Base-by-base conservation (phyloP, 106 monocot genomes). In the Allium sativum region DNA sequence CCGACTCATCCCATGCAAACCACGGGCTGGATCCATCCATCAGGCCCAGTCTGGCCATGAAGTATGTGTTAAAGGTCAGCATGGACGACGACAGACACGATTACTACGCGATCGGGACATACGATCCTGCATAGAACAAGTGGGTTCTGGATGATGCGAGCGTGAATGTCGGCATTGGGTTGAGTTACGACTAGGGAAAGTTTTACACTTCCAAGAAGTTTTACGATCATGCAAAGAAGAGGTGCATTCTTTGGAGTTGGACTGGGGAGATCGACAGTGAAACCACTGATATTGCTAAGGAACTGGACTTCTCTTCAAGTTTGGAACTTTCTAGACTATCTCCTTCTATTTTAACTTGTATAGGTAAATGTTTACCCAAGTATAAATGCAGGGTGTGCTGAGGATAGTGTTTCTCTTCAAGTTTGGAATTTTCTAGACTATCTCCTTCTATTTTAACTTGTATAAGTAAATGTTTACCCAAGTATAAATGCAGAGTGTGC, bases 281-380 rank as follows among this genome's bases (percentile, higher is more conserved):
- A 45, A 61, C 55, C 21, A 53, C 82, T 18, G 86, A 86, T 45
- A 21, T 79, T 40, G 48, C 21, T 9, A 86, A 86, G 59, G 86
- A n/a, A 82, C 44, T 86, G 86, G 86, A 76, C 85, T 31, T 86
- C 85, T 0, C 53, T 82, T 14, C 73, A 71, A 77, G 82, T 93
- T 69, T 40, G 19, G 21, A 3, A 17, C 1, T 19, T 19, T 31
- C 31, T 31, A 5, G 31, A 31, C 1, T 31, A 31, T 31, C 5
- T 31, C 5, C 4, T 3, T 31, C 31, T 31, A 31, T 0, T 31
- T 31, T 31, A 5, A 31, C 31, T n/a, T 0, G 31, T 2, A 31
- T 5, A 31, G 31, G 4, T 5, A 31, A 31, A 31, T 31, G 31
- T 31, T 31, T 31, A 31, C 31, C 31, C 31, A 5, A 31, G 31